These are phyloP conservation scores for Inonotus obliquus DNA, from an alignment of 1,284 basidiomycete genomes.

Conservation along the genomic window DNA sequence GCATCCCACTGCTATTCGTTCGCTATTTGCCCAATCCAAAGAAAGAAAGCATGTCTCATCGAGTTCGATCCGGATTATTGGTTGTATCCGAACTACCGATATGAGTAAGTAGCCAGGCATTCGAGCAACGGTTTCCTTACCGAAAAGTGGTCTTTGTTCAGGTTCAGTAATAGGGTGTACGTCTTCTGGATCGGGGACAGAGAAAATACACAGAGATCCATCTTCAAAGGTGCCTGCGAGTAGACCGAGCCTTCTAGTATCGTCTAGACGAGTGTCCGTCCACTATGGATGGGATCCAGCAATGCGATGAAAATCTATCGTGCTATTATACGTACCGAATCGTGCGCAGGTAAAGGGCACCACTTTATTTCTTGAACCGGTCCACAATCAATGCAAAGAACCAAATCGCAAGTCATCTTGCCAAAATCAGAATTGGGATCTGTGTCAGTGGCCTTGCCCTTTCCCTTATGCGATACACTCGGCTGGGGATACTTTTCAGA, in stretches of 20 bases:
- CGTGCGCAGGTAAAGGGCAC: conserved; percentile 83
- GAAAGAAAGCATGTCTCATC: conserved; percentile 69
- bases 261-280: conserved; percentile 7
- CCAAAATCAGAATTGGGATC: conserved; percentile 29
- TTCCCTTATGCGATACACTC: conserved; percentile 14
- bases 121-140: conserved; percentile 17
- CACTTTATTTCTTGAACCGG: conserved; percentile 77
- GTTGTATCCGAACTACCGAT: conserved; percentile 53
- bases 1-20: conserved; percentile 71
- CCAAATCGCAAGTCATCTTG: conserved; percentile 63
- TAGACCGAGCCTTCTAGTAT: conserved; percentile 70
- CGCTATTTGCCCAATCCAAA: conserved; percentile 85
- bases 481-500: conserved; percentile 16
- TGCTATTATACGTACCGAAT: conserved; percentile 32
- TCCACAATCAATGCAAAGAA: conserved; percentile 73
- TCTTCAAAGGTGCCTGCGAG: conserved; percentile 81
- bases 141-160: conserved; percentile 22
- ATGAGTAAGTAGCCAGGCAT: neutral
- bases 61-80: conserved; percentile 64
- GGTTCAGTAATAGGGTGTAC: conserved; percentile 28
- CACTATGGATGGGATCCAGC: conserved; percentile 1
- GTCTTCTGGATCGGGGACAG: conserved; percentile 71
- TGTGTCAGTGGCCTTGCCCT: conserved; percentile 23
- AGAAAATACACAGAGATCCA: conserved; percentile 71
- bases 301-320: neutral